Evolutionary conservation across 2,329 filamentous ascomycete genomes (phyloP).

Genomic region (Nemania abortiva): DNA sequence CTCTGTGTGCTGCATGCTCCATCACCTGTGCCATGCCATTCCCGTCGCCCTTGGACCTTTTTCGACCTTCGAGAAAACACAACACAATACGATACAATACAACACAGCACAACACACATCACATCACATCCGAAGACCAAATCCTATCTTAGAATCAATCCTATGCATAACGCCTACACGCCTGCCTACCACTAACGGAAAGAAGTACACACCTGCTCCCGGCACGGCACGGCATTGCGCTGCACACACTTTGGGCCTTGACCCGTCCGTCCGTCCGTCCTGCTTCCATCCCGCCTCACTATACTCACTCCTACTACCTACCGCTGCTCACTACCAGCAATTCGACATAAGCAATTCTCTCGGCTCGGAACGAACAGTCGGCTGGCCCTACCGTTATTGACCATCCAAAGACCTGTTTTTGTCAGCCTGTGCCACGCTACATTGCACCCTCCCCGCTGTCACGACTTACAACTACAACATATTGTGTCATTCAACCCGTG

Average conservation of each 20-base stretch:
- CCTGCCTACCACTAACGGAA: not conserved
- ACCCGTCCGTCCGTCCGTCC: conserved; percentile 2
- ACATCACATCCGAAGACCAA: not conserved
- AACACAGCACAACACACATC: not conserved
- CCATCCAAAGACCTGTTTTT: conserved; percentile 23
- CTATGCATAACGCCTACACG: conserved; percentile 20
- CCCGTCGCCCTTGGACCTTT: conserved; percentile 31
- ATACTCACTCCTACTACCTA: not conserved
- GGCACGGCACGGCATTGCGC: conserved; percentile 8
- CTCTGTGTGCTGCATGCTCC: too few relatives aligned
- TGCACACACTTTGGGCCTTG: conserved; percentile 8
- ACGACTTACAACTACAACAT: conserved; percentile 40
- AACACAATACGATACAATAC: not conserved
- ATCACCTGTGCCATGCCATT: conserved; percentile 4
- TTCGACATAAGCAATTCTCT: conserved; percentile 13
- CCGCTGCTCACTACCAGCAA: too few relatives aligned
- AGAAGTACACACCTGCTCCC: not conserved
- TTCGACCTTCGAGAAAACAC: conserved; percentile 26
- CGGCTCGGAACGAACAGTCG: conserved; percentile 32
- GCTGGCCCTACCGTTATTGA: conserved; percentile 38
- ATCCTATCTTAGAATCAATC: not conserved
- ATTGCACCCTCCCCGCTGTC: conserved; percentile 34
- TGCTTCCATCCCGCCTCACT: not conserved
- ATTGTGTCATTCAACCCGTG: conserved; percentile 47
- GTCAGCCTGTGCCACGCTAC: conserved; percentile 35